Base-by-base conservation (phyloP, 2,329 filamentous ascomycete genomes). In the Fusarium stilboides region DNA sequence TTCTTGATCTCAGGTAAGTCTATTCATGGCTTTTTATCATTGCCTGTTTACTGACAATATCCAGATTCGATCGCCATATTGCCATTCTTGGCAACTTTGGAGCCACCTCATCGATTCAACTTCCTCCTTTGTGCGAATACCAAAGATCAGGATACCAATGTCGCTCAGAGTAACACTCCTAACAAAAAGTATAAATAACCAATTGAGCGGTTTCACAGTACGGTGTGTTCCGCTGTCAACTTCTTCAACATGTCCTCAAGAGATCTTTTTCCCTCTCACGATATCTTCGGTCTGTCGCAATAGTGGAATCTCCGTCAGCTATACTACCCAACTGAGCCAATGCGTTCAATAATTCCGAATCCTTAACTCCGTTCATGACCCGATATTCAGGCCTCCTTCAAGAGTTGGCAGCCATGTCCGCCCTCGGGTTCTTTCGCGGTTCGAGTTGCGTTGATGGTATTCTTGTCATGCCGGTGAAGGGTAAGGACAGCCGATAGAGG, bases 361-460 rank as follows among this genome's bases (percentile, higher is more conserved):
- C 52, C 53, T 26, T 47, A 42, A 24, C 46, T 65, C 52, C 57
- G 52, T 44, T 34, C 34, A 19, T 62, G 42, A 28, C 42, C 60
- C 65, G 50, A 56, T 51, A 47, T 39, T 50, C 31, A 57, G 20
- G 37, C 36, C 26, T 68, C 19, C 22, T 42, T 59, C 14, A 40
- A 50, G 37, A 59, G 53, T 46, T 68, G 26, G 15, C 50, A 63
- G 66, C 62, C 67, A 63, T 68, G 66, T 70, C 67, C 66, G 15
- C 66, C 67, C 39, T 70, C 67, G 67, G 66, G 57, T 51, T 52
- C 51, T 49, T 49, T 53, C 37, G 44, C 62, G 66, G 66, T 63
- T 69, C 52, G 66, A 63, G 67, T 68, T 69, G 56, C 65, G 59
- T 31, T 50, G 31, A 19, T 52, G 50, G 24, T 6, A 26, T 39